phyloP scores from a whole-genome alignment of 176 grass and related monocot species.

The Avena insularis region DNA sequence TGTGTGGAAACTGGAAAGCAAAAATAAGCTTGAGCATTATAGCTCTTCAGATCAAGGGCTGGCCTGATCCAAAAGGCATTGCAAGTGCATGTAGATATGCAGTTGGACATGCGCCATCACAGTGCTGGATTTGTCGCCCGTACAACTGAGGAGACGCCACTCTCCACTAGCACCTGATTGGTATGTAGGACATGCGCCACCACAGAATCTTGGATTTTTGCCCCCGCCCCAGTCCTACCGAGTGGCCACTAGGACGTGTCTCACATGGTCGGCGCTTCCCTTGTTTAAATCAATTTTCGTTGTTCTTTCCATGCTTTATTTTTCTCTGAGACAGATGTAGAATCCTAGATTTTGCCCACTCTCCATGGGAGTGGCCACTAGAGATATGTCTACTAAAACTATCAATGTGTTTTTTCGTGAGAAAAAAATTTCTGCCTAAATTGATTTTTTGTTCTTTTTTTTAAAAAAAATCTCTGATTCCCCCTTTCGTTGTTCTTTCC shows the following conservation, averaged over 20 bases:
- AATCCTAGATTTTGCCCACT: too few species aligned
- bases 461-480: too few species aligned
- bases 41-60: background rate
- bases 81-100: background rate
- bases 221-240: background rate
- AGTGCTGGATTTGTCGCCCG: conserved; percentile 6
- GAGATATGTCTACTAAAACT: too few species aligned
- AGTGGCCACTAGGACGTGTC: background rate
- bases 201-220: background rate
- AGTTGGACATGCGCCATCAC: conserved; percentile 6
- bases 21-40: background rate
- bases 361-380: too few species aligned
- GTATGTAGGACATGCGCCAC: background rate
- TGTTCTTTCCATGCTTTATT: too few species aligned
- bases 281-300: too few species aligned
- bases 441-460: too few species aligned
- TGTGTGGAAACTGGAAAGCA: background rate
- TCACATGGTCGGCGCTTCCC: background rate
- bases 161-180: background rate
- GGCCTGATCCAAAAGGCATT: background rate
- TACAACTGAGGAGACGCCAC: background rate
- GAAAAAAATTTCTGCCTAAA: too few species aligned
- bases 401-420: background rate
- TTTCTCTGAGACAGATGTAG: too few species aligned
- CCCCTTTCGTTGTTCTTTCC: too few species aligned